Percentiles rank a stretch among this genome's conserved stretches.
Conservation (phyloP, 148 eudicot species). For the Rhododendron griersonianum region DNA sequence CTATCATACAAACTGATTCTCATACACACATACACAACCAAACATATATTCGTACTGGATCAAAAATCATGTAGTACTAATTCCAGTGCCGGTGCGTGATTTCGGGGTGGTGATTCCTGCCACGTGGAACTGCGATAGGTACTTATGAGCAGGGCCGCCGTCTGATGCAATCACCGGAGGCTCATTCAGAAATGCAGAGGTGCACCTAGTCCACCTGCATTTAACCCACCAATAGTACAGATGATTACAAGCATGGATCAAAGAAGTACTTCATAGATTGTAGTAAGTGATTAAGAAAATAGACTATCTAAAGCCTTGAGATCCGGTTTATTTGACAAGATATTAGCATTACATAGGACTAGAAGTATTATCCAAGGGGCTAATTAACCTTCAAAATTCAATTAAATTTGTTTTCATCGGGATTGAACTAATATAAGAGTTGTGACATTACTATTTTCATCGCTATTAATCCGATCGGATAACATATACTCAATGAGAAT, state of each 20-base stretch:
- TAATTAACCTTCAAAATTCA: background rate
- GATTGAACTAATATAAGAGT: background rate
- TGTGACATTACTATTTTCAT: background rate
- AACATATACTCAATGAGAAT: background rate
- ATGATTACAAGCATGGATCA: background rate
- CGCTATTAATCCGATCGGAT: background rate
- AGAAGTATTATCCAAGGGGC: background rate
- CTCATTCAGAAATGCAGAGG: conserved; percentile 75
- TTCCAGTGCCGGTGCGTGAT: background rate
- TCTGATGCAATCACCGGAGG: conserved; percentile 62
- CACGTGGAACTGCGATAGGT: conserved; percentile 56
- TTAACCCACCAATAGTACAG: background rate
- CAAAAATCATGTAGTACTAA: conserved; percentile 7
- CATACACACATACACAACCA: background rate
- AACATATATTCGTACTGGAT: background rate
- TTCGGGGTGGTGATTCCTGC: conserved; percentile 21
- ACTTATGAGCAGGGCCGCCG: conserved; percentile 35
- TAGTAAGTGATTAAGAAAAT: background rate
- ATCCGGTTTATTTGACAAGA: background rate
- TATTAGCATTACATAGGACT: background rate
- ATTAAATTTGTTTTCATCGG: background rate
- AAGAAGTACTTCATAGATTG: background rate
- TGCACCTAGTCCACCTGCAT: conserved; percentile 74
- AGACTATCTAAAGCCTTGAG: background rate
- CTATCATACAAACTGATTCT: too few relatives aligned